Conservation (phyloP, 805 yeast genomes). For the Yarrowia divulgata region DNA sequence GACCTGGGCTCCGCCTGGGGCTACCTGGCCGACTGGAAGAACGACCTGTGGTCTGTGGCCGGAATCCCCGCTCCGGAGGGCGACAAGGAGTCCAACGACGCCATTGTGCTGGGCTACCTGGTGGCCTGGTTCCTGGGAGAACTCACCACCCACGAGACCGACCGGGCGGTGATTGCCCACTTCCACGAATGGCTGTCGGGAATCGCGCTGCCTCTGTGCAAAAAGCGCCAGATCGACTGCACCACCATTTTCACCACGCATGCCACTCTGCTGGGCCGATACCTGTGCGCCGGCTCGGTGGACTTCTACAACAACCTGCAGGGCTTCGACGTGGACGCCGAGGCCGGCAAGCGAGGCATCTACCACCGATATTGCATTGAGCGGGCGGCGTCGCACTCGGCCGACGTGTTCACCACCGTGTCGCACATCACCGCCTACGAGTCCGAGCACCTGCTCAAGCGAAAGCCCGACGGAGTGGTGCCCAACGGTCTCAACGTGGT, state of each 20-base stretch:
- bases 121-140: conserved; percentile 99
- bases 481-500: conserved; percentile 97
- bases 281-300: conserved; percentile 94
- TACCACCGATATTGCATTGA: conserved; percentile 97
- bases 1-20: conserved; percentile 77
- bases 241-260: conserved; percentile 97
- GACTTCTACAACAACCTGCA: conserved; percentile 93
- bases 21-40: conserved; percentile 88
- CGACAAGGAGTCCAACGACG: conserved; percentile 89
- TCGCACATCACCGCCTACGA: conserved; percentile 98
- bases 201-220: conserved; percentile 88
- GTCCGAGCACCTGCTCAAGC: conserved; percentile 86
- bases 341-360: conserved; percentile 97
- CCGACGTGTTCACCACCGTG: conserved; percentile 97
- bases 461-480: conserved; percentile 97
- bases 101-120: conserved; percentile 87
- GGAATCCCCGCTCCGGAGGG: conserved; percentile 94
- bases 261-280: conserved; percentile 93
- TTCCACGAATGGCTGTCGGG: conserved; percentile 99
- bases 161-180: conserved; percentile 90
- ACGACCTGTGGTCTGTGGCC: conserved; percentile 87
- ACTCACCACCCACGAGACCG: conserved; percentile 79
- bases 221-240: conserved; percentile 89
- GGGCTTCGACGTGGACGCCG: conserved; percentile 92
- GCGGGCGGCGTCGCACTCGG: conserved; percentile 93